Conservation (phyloP, 305 asterid genomes). For the Caryopteris hybrid region DNA sequence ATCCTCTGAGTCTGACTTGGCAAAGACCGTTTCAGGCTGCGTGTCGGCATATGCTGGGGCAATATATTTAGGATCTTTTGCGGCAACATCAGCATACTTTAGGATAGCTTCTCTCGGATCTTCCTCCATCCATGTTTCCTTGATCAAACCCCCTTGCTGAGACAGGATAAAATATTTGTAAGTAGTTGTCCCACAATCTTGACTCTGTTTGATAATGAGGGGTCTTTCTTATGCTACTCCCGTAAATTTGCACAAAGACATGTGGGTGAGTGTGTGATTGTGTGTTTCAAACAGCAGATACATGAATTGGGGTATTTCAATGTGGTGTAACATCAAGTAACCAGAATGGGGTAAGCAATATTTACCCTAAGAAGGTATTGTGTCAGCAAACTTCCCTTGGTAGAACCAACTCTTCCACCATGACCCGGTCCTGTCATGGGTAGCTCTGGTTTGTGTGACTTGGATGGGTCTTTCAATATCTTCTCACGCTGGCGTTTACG, state of each 20-base stretch:
- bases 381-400: constrained; percentile 85
- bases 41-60: constrained; percentile 90
- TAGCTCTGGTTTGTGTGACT: constrained; percentile 93
- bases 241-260: not conserved
- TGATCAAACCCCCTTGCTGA: constrained; percentile 94
- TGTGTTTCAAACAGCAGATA: not conserved
- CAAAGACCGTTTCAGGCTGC: constrained; percentile 76
- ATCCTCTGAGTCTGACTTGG: constrained; percentile 79
- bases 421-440: constrained; percentile 91
- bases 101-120: constrained; percentile 96
- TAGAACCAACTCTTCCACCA: constrained; percentile 92
- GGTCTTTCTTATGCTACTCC: not conserved
- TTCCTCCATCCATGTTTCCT: constrained; percentile 96
- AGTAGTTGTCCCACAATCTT: not conserved
- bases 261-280: not conserved
- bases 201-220: not conserved
- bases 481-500: constrained; percentile 95
- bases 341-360: not conserved
- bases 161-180: constrained; percentile 9
- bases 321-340: not conserved
- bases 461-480: constrained; percentile 80
- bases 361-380: constrained; percentile 93
- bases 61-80: constrained; percentile 72
- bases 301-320: not conserved
- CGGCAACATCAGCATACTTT: constrained; percentile 79